Evolutionary conservation across 768 basidiomycete species (phyloP).

Genomic region (Calvatia gigantea): DNA sequence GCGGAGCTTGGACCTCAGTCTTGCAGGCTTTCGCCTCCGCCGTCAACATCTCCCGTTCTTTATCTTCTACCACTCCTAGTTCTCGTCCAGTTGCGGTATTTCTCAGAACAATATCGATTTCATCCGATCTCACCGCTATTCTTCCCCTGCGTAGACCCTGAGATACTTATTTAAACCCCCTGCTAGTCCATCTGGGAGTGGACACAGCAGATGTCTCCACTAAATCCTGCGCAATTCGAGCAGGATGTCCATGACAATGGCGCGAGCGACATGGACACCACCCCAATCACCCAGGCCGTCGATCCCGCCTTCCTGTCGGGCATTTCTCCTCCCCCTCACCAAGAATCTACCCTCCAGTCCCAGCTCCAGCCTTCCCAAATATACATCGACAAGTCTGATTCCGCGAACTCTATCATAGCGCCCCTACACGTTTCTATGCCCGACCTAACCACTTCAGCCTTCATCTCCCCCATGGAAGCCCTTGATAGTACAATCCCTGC

Average conservation of each 20-base stretch:
- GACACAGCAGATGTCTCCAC: slow-evolving; percentile 14
- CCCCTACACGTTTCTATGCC: slow-evolving; percentile 38
- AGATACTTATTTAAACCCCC: slow-evolving; percentile 17
- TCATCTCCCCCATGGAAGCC: slow-evolving; percentile 29
- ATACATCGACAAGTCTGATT: slow-evolving; percentile 31
- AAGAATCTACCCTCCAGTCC: slow-evolving; percentile 20
- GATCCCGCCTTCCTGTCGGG: slow-evolving; percentile 21
- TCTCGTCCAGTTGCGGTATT: neutral
- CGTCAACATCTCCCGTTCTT: neutral
- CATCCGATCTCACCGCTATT: neutral
- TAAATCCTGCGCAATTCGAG: slow-evolving; percentile 28
- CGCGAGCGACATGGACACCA: slow-evolving; percentile 33
- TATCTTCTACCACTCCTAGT: neutral
- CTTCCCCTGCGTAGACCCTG: neutral
- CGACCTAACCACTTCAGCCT: slow-evolving; percentile 31
- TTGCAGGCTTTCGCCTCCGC: slow-evolving; percentile 4
- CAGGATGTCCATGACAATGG: slow-evolving; percentile 26
- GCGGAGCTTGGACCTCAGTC: slow-evolving; percentile 11
- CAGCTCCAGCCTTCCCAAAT: slow-evolving; percentile 29
- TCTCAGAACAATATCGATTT: neutral
- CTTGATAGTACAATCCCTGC: slow-evolving; percentile 21
- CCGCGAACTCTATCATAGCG: slow-evolving; percentile 19
- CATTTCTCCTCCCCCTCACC: slow-evolving; percentile 17
- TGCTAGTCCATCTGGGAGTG: neutral
- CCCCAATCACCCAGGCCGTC: slow-evolving; percentile 25